Evolutionary conservation across 2,329 filamentous ascomycete species (phyloP).

Genomic region (Trichoderma atroviride): DNA sequence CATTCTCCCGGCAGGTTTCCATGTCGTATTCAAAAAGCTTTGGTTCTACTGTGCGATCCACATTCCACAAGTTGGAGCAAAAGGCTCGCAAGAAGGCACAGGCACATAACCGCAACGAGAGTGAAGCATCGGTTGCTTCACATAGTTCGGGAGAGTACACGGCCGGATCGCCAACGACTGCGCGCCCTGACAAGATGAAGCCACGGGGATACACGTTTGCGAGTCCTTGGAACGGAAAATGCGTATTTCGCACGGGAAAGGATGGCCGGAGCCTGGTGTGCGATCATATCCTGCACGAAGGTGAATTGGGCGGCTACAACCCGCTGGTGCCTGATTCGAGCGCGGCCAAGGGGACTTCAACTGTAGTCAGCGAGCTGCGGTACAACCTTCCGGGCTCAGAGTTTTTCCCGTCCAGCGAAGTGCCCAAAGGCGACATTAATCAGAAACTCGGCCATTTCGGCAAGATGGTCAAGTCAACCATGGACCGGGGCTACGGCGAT

Average conservation of each 20-base stretch:
- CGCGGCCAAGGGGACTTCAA: slow-evolving; percentile 38
- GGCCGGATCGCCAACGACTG: slow-evolving; percentile 17
- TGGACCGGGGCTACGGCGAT: slow-evolving; percentile 36
- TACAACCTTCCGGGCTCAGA: slow-evolving; percentile 78
- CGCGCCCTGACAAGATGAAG: slow-evolving; percentile 40
- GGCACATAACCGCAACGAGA: slow-evolving; percentile 37
- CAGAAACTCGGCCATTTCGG: slow-evolving; percentile 48
- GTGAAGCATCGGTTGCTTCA: slow-evolving; percentile 39
- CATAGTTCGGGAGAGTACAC: slow-evolving; percentile 37
- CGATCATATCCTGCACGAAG: slow-evolving; percentile 66
- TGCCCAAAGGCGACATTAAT: slow-evolving; percentile 38
- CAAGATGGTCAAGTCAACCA: slow-evolving; percentile 44
- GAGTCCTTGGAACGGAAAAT: slow-evolving; percentile 85
- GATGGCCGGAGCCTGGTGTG: slow-evolving; percentile 76
- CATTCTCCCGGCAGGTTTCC: slow-evolving; percentile 47
- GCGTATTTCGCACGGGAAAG: slow-evolving; percentile 79
- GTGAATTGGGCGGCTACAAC: slow-evolving; percentile 43
- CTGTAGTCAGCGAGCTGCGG: slow-evolving; percentile 76
- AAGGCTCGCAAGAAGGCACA: slow-evolving; percentile 33
- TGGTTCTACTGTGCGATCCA: slow-evolving; percentile 50
- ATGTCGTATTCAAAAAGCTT: slow-evolving; percentile 60
- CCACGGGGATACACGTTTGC: slow-evolving; percentile 74
- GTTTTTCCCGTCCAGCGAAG: slow-evolving; percentile 45
- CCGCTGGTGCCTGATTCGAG: slow-evolving; percentile 45
- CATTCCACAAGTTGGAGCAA: slow-evolving; percentile 45